These are phyloP conservation scores for Lecanosticta acicola DNA, from an alignment of 2,329 filamentous ascomycete genomes.

Conservation along the genomic window DNA sequence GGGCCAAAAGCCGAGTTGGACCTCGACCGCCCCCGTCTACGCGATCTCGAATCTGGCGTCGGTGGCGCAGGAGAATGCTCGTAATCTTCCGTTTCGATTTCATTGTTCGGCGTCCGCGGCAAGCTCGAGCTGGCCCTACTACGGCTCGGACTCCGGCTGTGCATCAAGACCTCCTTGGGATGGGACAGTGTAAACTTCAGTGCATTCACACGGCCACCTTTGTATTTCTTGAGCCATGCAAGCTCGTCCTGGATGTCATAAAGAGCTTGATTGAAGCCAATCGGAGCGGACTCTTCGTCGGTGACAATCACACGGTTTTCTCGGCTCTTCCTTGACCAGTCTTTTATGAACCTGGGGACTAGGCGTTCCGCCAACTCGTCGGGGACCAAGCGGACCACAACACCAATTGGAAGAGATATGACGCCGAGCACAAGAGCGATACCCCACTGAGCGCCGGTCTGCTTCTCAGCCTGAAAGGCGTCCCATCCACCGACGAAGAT, in stretches of 20 bases:
- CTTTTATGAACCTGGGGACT: slow-evolving; percentile 38
- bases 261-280: slow-evolving; percentile 63
- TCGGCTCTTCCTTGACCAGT: slow-evolving; percentile 33
- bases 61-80: slow-evolving; percentile 41
- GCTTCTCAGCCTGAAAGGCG: slow-evolving; percentile 68
- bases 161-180: slow-evolving; percentile 63
- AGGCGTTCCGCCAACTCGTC: slow-evolving; percentile 2
- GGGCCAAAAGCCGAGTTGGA: slow-evolving; percentile 67
- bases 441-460: slow-evolving; percentile 76
- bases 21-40: slow-evolving; percentile 56
- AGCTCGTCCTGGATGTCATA: slow-evolving; percentile 75
- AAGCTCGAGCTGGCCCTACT: slow-evolving; percentile 58
- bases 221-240: slow-evolving; percentile 71
- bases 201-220: slow-evolving; percentile 75
- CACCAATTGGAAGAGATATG: slow-evolving; percentile 78
- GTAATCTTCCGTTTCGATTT: slow-evolving; percentile 38
- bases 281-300: slow-evolving; percentile 35
- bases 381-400: slow-evolving; percentile 40
- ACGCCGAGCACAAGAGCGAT: slow-evolving; percentile 78
- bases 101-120: slow-evolving; percentile 59
- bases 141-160: slow-evolving; percentile 57
- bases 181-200: slow-evolving; percentile 73
- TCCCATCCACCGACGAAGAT: slow-evolving; percentile 71
- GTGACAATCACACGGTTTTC: slow-evolving; percentile 40
- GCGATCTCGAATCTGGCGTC: slow-evolving; percentile 53